phyloP scores from a whole-genome alignment of 257 asterid genomes.

The Penstemon newberryi region DNA sequence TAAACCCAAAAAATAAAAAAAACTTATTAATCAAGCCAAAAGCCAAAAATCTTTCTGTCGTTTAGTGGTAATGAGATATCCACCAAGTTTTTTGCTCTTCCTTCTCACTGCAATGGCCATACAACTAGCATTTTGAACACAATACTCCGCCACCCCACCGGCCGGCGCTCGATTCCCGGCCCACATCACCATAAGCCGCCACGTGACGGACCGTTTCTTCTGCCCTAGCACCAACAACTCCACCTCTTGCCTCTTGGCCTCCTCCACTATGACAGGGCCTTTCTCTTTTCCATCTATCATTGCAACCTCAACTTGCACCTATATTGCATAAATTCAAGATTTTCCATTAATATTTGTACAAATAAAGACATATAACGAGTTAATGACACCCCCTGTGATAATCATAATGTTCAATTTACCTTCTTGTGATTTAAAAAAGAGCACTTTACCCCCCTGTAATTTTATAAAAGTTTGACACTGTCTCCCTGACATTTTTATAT shows the following conservation, averaged over 20 bases:
- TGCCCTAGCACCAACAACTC: slow-evolving; percentile 68
- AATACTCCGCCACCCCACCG: slow-evolving; percentile 70
- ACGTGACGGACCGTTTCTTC: slow-evolving; percentile 62
- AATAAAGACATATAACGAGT: too few relatives aligned
- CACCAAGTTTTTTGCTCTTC: slow-evolving; percentile 82
- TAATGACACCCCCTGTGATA: too few relatives aligned
- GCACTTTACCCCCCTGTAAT: too few relatives aligned
- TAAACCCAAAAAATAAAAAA: not conserved
- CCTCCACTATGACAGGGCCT: slow-evolving; percentile 65
- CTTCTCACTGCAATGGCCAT: slow-evolving; percentile 86
- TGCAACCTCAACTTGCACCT: slow-evolving; percentile 57
- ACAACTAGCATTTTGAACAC: slow-evolving; percentile 81
- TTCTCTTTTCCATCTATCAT: slow-evolving; percentile 73
- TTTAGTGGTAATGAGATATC: slow-evolving; percentile 81
- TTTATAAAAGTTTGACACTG: too few relatives aligned
- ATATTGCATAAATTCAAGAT: slow-evolving; percentile 12
- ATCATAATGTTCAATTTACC: too few relatives aligned
- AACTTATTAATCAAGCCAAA: slow-evolving; percentile 53
- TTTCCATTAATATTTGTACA: too few relatives aligned
- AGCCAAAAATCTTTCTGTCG: slow-evolving; percentile 86
- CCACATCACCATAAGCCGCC: slow-evolving; percentile 82
- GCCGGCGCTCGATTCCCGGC: slow-evolving; percentile 42
- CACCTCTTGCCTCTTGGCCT: slow-evolving; percentile 49
- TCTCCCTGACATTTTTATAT: too few relatives aligned
- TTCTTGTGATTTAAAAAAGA: too few relatives aligned